Base-by-base conservation (phyloP, 73 alveolate species). In the Stentor coeruleus region DNA sequence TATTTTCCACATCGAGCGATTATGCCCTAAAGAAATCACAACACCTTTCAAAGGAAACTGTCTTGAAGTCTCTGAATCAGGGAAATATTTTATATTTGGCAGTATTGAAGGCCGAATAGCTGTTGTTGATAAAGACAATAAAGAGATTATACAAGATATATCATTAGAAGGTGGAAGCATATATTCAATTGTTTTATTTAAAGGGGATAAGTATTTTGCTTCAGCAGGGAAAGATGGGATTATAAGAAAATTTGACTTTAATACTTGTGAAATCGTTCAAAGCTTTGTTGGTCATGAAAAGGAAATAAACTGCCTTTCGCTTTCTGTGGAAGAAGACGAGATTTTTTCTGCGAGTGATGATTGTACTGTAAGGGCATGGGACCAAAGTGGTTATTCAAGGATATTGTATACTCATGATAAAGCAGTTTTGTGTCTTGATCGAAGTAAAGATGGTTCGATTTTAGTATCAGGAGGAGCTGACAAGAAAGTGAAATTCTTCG, bases 161-260 rank as follows among this genome's bases (percentile, higher is more conserved):
- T 15, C 33, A 2, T 40, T 26, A 1, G 40, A 20, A 1, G 79
- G 79, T 28, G 79, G 79, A 66, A 31, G 39, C 37, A 20, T 66
- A 28, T 66, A 66, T 66, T 66, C 79, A 20, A 66, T 66, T 11
- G 79, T 40, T 20, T 26, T 66, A 28, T 66, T 28, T 2, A 0
- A 20, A 66, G 33, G 33, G 1, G 79, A 66, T 26, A 26, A 26
- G n/a, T 66, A 66, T 33, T 20, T 66, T 3, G 20, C 33, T 66
- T 66, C 79, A 26, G 79, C 40, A 20, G 79, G 79, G n/a, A 66
- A 66, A 66, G 79, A 66, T 66, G 37, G 40, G 33, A 31, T 66
- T 66, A 66, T 66, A 1, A 66, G 79, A 31, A 20, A 66, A 40
- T 66, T 66, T 33, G 26, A 28, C 15, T 31, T 66, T 2, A 26